These are phyloP conservation scores for Discostella stelligeroides DNA, from an alignment of 108 stramenopile species.

Conservation along the genomic window DNA sequence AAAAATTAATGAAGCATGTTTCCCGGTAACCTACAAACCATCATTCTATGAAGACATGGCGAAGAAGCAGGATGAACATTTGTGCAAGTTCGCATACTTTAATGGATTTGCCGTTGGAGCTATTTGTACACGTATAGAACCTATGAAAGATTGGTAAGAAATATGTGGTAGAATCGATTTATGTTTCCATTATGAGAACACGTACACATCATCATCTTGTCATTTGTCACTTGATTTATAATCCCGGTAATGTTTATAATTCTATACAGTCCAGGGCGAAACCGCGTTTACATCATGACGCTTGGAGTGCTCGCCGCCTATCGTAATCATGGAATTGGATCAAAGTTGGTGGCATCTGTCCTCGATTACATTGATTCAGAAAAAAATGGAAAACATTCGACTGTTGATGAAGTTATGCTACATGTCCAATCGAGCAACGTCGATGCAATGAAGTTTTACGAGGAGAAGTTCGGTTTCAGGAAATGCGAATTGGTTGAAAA, in stretches of 20 bases:
- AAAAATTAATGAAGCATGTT: conserved; percentile 78
- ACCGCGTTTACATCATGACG: conserved; percentile 95
- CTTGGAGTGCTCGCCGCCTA: conserved; percentile 94
- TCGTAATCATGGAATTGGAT: conserved; percentile 88
- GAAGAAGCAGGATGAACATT: conserved; percentile 52
- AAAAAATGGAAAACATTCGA: conserved; percentile 44
- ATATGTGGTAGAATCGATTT: not conserved
- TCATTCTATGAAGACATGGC: conserved; percentile 88
- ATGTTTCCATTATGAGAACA: not conserved
- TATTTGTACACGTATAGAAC: conserved; percentile 79
- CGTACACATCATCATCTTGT: too few species aligned
- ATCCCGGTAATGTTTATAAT: not conserved
- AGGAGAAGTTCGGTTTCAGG: conserved; percentile 84
- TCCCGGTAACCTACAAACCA: conserved; percentile 92
- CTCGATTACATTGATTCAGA: conserved; percentile 65
- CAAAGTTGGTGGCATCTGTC: conserved; percentile 83
- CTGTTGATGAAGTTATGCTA: conserved; percentile 85
- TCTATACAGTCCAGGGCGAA: conserved; percentile 26
- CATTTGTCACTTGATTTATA: too few species aligned
- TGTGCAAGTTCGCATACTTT: conserved; percentile 87
- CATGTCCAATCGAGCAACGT: conserved; percentile 95
- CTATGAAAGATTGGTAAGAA: conserved; percentile 34
- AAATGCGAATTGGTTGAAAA: conserved; percentile 90
- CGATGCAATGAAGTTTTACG: conserved; percentile 94
- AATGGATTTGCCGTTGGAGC: conserved; percentile 90